phyloP scores from a whole-genome alignment of 495 filamentous ascomycete species.

The Annulohypoxylon nitens region DNA sequence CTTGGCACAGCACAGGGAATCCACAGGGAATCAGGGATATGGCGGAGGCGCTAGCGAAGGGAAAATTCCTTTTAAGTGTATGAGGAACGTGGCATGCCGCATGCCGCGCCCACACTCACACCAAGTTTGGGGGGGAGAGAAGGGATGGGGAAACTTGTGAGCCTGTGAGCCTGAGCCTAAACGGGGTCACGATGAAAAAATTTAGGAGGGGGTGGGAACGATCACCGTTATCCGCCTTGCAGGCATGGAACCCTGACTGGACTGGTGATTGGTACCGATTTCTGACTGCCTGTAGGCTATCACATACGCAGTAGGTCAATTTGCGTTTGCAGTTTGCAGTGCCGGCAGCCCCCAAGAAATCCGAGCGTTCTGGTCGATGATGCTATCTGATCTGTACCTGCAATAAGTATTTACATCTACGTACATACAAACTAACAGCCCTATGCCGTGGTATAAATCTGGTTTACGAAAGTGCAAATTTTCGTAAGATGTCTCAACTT shows the following conservation, averaged over 20 bases:
- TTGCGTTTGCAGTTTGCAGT: constrained; percentile 24
- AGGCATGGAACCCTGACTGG: constrained; percentile 33
- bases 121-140: constrained; percentile 34
- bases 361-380: not conserved
- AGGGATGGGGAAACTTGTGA: constrained; percentile 44
- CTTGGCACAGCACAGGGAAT: constrained; percentile 41
- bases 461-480: not conserved
- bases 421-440: not conserved
- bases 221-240: constrained; percentile 47
- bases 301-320: constrained; percentile 25
- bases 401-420: not conserved
- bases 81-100: constrained; percentile 50
- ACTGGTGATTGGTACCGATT: constrained; percentile 36
- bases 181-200: constrained; percentile 27
- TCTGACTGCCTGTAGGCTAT: constrained; percentile 35
- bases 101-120: constrained; percentile 43
- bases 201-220: constrained; percentile 21
- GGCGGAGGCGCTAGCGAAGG: constrained; percentile 43
- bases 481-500: constrained; percentile 8
- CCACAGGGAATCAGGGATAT: constrained; percentile 36
- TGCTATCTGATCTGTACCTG: constrained; percentile 24
- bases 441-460: constrained; percentile 17
- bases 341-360: constrained; percentile 30
- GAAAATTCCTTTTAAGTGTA: constrained; percentile 47
- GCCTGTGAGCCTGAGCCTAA: constrained; percentile 16